Evolutionary conservation across 2,329 filamentous ascomycete genomes (phyloP).

Genomic region (Aspergillus sp.): DNA sequence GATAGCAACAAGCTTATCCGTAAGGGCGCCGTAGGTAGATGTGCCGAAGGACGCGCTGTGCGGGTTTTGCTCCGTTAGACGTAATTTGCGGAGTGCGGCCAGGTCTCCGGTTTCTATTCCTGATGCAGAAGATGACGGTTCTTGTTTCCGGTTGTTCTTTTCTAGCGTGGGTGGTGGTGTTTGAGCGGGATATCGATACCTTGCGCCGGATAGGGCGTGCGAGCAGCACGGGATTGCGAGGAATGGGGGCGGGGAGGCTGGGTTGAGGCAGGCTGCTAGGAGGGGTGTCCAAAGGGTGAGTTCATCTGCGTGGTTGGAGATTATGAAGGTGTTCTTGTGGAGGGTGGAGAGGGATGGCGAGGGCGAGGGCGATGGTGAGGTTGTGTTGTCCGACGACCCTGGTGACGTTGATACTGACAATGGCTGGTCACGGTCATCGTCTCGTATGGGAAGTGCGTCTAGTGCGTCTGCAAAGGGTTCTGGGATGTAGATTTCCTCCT

Average conservation of each 20-base stretch:
- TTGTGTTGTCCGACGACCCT: not conserved
- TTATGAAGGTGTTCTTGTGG: conserved; percentile 75
- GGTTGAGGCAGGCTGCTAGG: conserved; percentile 63
- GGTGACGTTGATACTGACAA: not conserved
- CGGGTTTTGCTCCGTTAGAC: conserved; percentile 28
- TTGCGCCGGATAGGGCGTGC: conserved; percentile 74
- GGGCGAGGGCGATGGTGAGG: conserved; percentile 20
- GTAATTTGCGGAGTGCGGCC: conserved; percentile 38
- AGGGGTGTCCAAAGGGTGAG: conserved; percentile 94
- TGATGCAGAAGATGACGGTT: not conserved
- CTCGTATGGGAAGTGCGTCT: conserved; percentile 21
- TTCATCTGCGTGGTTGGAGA: conserved; percentile 97
- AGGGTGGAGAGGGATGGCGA: conserved; percentile 72
- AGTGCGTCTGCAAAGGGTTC: conserved; percentile 42
- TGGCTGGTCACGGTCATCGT: not conserved
- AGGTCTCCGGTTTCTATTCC: conserved; percentile 35
- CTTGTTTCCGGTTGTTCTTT: no score
- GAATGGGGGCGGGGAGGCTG: conserved; percentile 69
- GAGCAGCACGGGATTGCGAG: conserved; percentile 95
- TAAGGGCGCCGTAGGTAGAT: conserved; percentile 81
- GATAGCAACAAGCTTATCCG: conserved; percentile 72
- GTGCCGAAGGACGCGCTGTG: conserved; percentile 39
- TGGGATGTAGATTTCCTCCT: conserved; percentile 63
- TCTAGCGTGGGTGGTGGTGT: not conserved
- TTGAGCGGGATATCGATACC: conserved; percentile 58